A percentile compares a stretch with the other conserved stretches of the same genome.
phyloP scores from a whole-genome alignment of 2,329 filamentous ascomycete species.

The Colletotrichum cuscutae region DNA sequence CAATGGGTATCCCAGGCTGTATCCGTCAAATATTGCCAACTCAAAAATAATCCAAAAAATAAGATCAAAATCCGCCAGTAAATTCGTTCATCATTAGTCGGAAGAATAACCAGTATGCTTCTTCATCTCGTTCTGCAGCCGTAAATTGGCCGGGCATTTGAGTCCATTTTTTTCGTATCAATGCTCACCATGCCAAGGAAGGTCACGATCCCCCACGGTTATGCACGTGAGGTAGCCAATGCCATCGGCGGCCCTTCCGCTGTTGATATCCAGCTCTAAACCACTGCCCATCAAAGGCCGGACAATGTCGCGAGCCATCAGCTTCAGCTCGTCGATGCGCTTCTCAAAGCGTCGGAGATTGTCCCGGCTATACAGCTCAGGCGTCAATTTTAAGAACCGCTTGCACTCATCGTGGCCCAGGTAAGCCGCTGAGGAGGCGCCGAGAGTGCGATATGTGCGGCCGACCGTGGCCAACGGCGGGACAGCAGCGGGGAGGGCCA shows the following conservation, averaged over 20 bases:
- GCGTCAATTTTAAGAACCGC: constrained; percentile 84
- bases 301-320: constrained; percentile 83
- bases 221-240: constrained; percentile 64
- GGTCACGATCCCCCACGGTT: constrained; percentile 57
- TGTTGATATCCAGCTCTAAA: constrained; percentile 79
- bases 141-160: neutral
- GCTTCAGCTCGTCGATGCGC: constrained; percentile 88
- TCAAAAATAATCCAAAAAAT: neutral
- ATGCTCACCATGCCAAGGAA: constrained; percentile 58
- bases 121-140: constrained; percentile 2
- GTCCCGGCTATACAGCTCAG: constrained; percentile 87
- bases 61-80: neutral
- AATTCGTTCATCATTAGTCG: constrained; percentile 25
- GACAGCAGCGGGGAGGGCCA: constrained; percentile 48
- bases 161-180: neutral
- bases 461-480: constrained; percentile 71
- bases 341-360: constrained; percentile 87
- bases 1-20: constrained; percentile 23
- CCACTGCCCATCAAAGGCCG: constrained; percentile 87
- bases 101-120: constrained; percentile 12
- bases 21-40: neutral
- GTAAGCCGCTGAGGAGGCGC: constrained; percentile 72
- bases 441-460: constrained; percentile 81
- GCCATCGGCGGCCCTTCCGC: constrained; percentile 51
- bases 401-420: constrained; percentile 90